Conservation (phyloP, 2,329 filamentous ascomycete species). For the Penicillium sp. region DNA sequence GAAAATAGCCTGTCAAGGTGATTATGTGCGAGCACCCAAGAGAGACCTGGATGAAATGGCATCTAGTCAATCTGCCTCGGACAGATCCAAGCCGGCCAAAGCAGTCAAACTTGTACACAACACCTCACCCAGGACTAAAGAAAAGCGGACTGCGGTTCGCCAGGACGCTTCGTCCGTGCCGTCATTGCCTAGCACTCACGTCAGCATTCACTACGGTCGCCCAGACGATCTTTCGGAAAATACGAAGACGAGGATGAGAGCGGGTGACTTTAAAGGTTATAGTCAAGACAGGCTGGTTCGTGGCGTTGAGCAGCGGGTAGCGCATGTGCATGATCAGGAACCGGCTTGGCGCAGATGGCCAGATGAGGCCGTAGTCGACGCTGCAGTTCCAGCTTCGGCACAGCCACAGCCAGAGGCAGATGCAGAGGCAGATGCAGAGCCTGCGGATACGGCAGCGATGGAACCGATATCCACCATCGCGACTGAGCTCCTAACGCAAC, state of each 20-base stretch:
- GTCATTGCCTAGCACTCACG: no score
- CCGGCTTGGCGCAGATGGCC: no score
- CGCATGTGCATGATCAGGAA: no score
- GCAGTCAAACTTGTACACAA: neutral
- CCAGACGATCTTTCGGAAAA: neutral
- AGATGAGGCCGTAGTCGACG: neutral
- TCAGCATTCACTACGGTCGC: neutral
- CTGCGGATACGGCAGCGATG: constrained; percentile 19
- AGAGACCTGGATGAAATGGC: constrained; percentile 26
- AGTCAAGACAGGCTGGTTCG: no score
- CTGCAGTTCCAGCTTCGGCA: neutral
- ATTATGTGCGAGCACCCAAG: constrained; percentile 12
- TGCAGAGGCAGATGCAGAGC: constrained; percentile 18
- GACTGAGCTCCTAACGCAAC: constrained; percentile 10
- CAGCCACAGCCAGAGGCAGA: no score
- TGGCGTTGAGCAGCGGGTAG: no score
- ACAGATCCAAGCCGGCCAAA: no score
- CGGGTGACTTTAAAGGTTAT: no score
- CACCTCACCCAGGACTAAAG: neutral
- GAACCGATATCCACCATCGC: constrained; percentile 15
- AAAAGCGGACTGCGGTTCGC: neutral
- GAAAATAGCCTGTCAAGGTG: constrained; percentile 36
- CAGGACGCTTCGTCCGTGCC: neutral
- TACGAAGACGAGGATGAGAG: no score
- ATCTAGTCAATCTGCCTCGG: no score